Evolutionary conservation across 2,329 filamentous ascomycete species (phyloP).

Genomic region (Ophiostoma populinum): DNA sequence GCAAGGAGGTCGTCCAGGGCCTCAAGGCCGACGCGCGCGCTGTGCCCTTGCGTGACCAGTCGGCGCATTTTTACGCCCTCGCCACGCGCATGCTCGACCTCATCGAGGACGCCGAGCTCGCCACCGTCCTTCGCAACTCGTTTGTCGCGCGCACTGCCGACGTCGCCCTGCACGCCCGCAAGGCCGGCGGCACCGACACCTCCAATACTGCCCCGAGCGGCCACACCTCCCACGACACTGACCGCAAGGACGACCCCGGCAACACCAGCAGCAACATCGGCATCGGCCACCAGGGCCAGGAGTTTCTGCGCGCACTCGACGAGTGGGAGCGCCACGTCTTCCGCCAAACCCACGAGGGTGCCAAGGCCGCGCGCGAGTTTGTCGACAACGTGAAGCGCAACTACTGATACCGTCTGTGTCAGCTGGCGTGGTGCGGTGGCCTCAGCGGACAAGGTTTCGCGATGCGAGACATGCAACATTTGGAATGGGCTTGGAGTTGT

Average conservation of each 20-base stretch:
- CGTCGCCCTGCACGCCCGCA: slow-evolving; percentile 77
- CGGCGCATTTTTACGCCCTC: slow-evolving; percentile 75
- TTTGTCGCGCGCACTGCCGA: slow-evolving; percentile 70
- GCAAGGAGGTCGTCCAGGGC: slow-evolving; percentile 68
- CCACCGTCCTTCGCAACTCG: slow-evolving; percentile 56
- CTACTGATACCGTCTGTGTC: slow-evolving; percentile 8
- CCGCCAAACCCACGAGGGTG: slow-evolving; percentile 54
- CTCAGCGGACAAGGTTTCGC: not conserved
- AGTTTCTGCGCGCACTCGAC: slow-evolving; percentile 77
- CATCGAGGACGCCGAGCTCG: slow-evolving; percentile 67
- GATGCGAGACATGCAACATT: no score
- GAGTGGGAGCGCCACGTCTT: slow-evolving; percentile 74
- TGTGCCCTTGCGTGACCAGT: slow-evolving; percentile 68
- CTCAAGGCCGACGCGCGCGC: slow-evolving; percentile 78
- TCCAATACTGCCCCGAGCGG: slow-evolving; percentile 28
- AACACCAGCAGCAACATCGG: slow-evolving; percentile 27
- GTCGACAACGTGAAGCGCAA: slow-evolving; percentile 41
- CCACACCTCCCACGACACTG: slow-evolving; percentile 22
- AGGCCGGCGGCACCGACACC: slow-evolving; percentile 44
- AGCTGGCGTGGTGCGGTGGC: no score
- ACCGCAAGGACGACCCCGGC: slow-evolving; percentile 45
- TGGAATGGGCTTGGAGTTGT: no score
- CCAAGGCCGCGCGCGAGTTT: slow-evolving; percentile 54
- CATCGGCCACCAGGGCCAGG: slow-evolving; percentile 47
- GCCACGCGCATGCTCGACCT: slow-evolving; percentile 75